Percentiles rank a stretch among this genome's conserved stretches.
These are phyloP conservation scores for Plectosphaerella plurivora DNA, from an alignment of 2,329 filamentous ascomycete genomes.

Conservation along the genomic window DNA sequence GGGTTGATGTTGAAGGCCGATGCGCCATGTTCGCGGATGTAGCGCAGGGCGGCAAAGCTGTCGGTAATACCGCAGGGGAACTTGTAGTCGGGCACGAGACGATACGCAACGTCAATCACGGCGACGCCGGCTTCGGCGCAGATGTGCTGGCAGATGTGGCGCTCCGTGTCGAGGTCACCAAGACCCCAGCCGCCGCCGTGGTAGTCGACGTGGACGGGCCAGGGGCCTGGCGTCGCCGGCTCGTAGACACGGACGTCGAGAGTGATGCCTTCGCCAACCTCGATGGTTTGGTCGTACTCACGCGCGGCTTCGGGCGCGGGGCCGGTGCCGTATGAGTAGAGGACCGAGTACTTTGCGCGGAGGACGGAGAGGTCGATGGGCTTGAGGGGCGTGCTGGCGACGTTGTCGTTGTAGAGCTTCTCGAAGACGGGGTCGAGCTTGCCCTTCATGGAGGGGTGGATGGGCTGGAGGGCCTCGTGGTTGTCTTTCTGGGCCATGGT, in stretches of 20 bases:
- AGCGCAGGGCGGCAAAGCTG: slow-evolving; percentile 38
- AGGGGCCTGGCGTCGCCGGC: slow-evolving; percentile 31
- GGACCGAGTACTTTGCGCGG: slow-evolving; percentile 34
- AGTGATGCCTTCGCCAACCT: slow-evolving; percentile 20
- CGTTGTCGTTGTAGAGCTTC: slow-evolving; percentile 41
- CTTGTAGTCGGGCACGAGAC: slow-evolving; percentile 43
- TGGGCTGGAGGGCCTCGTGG: slow-evolving; percentile 42
- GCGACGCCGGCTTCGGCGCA: slow-evolving; percentile 35
- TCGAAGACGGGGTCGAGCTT: slow-evolving; percentile 42
- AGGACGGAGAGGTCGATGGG: slow-evolving; percentile 34
- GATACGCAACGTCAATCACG: slow-evolving; percentile 48
- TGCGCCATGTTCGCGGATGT: slow-evolving; percentile 28
- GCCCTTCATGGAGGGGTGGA: slow-evolving; percentile 40
- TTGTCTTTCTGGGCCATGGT: slow-evolving; percentile 2
- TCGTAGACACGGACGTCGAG: slow-evolving; percentile 38
- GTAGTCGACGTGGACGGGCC: slow-evolving; percentile 44
- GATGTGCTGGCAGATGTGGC: slow-evolving; percentile 42
- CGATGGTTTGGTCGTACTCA: slow-evolving; percentile 30
- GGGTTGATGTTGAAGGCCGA: slow-evolving; percentile 30
- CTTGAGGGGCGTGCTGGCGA: slow-evolving; percentile 32
- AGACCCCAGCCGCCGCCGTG: slow-evolving; percentile 47
- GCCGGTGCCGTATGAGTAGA: slow-evolving; percentile 39
- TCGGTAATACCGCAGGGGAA: slow-evolving; percentile 46
- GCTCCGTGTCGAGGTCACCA: slow-evolving; percentile 44
- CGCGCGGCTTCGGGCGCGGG: slow-evolving; percentile 33